A percentile compares a stretch with the other conserved stretches of the same genome.
phyloP scores from a whole-genome alignment of 164 flowering plant genomes.

The Kalanchoe fedtschenkoi region DNA sequence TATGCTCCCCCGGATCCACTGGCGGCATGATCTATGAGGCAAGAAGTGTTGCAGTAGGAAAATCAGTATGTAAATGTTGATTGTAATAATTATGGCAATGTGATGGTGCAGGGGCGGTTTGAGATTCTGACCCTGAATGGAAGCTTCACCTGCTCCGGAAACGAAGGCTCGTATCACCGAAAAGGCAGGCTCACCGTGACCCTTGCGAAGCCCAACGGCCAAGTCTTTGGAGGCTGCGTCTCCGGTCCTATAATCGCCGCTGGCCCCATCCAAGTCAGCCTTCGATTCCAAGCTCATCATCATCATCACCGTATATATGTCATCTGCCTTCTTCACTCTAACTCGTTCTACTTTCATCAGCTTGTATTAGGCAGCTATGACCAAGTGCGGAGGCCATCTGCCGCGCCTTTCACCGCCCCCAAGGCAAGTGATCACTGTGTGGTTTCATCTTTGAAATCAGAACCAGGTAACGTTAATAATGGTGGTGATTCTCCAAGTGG shows the following conservation, averaged over 20 bases:
- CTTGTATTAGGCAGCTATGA: neutral
- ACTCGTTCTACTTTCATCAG: neutral
- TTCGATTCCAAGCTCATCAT: neutral
- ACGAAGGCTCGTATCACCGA: neutral
- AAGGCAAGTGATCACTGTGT: neutral
- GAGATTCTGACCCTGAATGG: constrained; percentile 18
- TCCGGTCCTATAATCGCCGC: constrained; percentile 2
- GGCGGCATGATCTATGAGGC: constrained; percentile 2
- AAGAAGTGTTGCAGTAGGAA: neutral
- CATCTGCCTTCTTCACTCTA: neutral
- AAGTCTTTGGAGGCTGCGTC: constrained; percentile 1
- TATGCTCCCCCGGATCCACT: neutral
- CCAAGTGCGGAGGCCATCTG: neutral
- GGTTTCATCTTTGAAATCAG: neutral
- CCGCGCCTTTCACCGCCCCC: neutral
- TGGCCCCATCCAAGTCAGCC: neutral
- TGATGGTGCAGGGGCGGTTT: constrained; percentile 17
- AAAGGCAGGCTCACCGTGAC: neutral
- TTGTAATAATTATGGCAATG: too few species aligned
- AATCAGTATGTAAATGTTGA: too few species aligned
- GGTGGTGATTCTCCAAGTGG: neutral
- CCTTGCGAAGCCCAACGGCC: neutral
- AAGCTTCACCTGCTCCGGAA: constrained; percentile 8
- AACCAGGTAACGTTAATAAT: neutral
- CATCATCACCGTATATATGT: too few species aligned